Percentiles rank a stretch among this genome's conserved stretches.
phyloP scores from a whole-genome alignment of 306 rosid species.

The Boehmeria nivea region DNA sequence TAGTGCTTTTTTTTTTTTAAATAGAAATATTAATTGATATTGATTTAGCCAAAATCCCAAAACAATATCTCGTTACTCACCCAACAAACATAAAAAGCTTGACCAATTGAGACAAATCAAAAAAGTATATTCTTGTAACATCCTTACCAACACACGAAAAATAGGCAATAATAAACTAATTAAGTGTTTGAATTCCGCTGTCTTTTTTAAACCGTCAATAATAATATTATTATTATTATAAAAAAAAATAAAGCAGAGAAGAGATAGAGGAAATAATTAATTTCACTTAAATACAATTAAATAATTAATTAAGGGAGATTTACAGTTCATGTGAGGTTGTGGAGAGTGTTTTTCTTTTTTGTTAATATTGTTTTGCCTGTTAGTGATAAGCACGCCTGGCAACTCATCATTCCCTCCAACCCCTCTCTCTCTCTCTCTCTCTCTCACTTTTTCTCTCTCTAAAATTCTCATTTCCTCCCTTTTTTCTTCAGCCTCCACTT shows the following conservation, averaged over 20 bases:
- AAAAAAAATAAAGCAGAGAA: not conserved
- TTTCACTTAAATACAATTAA: not conserved
- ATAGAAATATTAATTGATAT: not conserved
- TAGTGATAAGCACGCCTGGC: conserved; percentile 99
- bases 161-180: no score
- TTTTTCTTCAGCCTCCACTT: not conserved
- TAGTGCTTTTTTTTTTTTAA: not conserved
- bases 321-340: conserved; percentile 60
- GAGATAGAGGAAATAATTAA: no score
- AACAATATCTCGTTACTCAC: no score
- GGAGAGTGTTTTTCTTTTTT: conserved; percentile 30
- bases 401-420: conserved; percentile 86
- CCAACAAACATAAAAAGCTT: no score
- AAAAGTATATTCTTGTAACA: no score
- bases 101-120: no score
- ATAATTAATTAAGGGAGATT: conserved; percentile 14
- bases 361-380: no score
- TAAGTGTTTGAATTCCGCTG: no score
- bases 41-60: no score
- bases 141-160: no score
- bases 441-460: conserved; percentile 28
- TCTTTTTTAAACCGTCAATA: no score
- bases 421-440: conserved; percentile 25
- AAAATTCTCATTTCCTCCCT: conserved; percentile 21
- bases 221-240: not conserved